phyloP scores from a whole-genome alignment of 257 asterid species.

The Orobanche coerulescens region DNA sequence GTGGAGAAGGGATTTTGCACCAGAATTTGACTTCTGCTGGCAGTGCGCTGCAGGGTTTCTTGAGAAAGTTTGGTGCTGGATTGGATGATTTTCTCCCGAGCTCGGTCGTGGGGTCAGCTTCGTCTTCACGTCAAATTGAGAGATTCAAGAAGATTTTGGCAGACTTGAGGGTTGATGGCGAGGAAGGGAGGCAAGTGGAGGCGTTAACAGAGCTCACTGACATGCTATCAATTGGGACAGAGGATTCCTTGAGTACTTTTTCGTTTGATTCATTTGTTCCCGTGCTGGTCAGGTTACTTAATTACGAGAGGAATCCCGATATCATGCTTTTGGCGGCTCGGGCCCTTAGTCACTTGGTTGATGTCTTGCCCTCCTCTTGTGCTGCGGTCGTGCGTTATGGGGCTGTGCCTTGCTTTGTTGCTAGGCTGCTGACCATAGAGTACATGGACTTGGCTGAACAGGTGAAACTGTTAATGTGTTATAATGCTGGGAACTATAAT shows the following conservation, averaged over 20 bases:
- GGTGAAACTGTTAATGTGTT: conserved; percentile 33
- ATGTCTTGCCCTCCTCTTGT: conserved; percentile 70
- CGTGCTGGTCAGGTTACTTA: conserved; percentile 71
- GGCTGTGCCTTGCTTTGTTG: conserved; percentile 75
- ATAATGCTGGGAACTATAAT: neutral
- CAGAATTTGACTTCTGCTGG: conserved; percentile 66
- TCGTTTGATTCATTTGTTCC: conserved; percentile 81
- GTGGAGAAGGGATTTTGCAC: conserved; percentile 60
- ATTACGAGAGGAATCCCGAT: conserved; percentile 68
- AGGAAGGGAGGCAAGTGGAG: conserved; percentile 83
- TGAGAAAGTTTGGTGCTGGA: conserved; percentile 73
- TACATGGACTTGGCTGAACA: conserved; percentile 95
- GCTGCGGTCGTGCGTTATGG: conserved; percentile 86
- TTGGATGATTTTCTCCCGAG: conserved; percentile 76
- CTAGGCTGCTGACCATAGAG: conserved; percentile 75
- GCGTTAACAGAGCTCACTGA: conserved; percentile 76
- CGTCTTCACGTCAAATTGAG: conserved; percentile 63
- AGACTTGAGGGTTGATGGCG: conserved; percentile 76
- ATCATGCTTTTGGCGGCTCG: conserved; percentile 83
- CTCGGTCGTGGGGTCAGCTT: conserved; percentile 50
- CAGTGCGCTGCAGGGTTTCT: conserved; percentile 71
- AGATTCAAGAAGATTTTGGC: conserved; percentile 66
- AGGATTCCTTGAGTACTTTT: conserved; percentile 70
- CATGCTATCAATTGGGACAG: conserved; percentile 75
- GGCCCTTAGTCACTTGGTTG: conserved; percentile 80